phyloP scores from a whole-genome alignment of 257 asterid species.

The Nicotiana otophora region DNA sequence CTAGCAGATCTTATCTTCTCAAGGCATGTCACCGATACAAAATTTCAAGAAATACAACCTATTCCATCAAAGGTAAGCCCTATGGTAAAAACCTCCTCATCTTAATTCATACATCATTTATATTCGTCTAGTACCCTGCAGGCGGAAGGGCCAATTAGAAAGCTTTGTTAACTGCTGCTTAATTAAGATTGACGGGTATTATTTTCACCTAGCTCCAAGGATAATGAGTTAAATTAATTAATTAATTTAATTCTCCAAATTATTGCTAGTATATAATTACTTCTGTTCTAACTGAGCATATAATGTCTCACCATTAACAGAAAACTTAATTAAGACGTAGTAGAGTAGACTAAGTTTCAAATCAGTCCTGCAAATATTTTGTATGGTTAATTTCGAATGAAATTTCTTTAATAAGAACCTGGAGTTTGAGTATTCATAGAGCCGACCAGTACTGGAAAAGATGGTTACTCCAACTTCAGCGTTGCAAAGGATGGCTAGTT shows the following conservation, averaged over 20 bases:
- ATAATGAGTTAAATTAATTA: not conserved
- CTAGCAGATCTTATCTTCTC: too few relatives aligned
- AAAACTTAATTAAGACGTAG: too few relatives aligned
- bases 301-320: not conserved
- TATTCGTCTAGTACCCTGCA: too few relatives aligned
- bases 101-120: not conserved
- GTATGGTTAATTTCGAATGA: not conserved
- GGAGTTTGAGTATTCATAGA: not conserved
- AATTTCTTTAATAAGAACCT: not conserved
- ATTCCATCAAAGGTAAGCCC: too few relatives aligned
- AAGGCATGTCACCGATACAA: too few relatives aligned
- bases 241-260: too few relatives aligned
- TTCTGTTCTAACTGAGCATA: not conserved
- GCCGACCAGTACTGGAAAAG: not conserved
- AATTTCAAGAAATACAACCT: too few relatives aligned
- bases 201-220: not conserved
- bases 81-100: too few relatives aligned
- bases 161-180: not conserved
- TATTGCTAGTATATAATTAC: not conserved
- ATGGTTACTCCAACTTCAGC: not conserved
- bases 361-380: not conserved
- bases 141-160: not conserved
- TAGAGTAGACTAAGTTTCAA: not conserved
- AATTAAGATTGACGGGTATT: not conserved
- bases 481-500: not conserved